A percentile compares a stretch with the other conserved stretches of the same genome.
These are phyloP conservation scores for Malus hybrid DNA, from an alignment of 331 rosid species.

Conservation along the genomic window DNA sequence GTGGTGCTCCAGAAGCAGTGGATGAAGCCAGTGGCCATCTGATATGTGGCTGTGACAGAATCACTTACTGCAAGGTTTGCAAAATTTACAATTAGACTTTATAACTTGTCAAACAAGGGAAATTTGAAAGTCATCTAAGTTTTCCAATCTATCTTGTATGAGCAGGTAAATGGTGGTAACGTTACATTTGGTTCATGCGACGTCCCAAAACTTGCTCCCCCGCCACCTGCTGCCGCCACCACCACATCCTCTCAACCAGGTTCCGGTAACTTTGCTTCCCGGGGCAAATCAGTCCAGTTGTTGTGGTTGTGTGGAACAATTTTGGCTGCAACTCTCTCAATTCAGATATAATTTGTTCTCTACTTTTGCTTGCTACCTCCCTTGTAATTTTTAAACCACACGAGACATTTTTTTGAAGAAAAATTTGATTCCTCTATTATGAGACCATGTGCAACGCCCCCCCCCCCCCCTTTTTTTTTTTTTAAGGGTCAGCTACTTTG, in stretches of 20 bases:
- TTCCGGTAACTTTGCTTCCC: constrained; percentile 25
- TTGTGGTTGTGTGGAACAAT: constrained; percentile 32
- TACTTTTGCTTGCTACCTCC: constrained; percentile 4
- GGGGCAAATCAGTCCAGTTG: constrained; percentile 24
- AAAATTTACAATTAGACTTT: background rate
- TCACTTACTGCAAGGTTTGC: constrained; percentile 89
- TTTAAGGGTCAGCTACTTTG: no score
- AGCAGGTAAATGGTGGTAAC: constrained; percentile 58
- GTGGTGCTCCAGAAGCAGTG: constrained; percentile 91
- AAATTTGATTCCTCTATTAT: constrained; percentile 5
- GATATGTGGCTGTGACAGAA: constrained; percentile 80
- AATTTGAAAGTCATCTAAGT: background rate
- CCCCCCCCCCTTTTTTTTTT: no score
- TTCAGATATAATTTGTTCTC: constrained; percentile 19
- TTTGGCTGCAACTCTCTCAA: constrained; percentile 27
- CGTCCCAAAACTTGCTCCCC: constrained; percentile 75
- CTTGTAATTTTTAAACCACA: constrained; percentile 17
- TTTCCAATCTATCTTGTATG: background rate
- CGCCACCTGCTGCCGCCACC: constrained; percentile 51
- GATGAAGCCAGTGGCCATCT: constrained; percentile 85
- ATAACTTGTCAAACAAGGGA: background rate
- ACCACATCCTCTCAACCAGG: background rate
- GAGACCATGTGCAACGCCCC: no score
- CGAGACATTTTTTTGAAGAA: constrained; percentile 8
- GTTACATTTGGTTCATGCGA: constrained; percentile 61